Conservation (phyloP, 176 grass and related monocot species). For the Zoysia japonica region DNA sequence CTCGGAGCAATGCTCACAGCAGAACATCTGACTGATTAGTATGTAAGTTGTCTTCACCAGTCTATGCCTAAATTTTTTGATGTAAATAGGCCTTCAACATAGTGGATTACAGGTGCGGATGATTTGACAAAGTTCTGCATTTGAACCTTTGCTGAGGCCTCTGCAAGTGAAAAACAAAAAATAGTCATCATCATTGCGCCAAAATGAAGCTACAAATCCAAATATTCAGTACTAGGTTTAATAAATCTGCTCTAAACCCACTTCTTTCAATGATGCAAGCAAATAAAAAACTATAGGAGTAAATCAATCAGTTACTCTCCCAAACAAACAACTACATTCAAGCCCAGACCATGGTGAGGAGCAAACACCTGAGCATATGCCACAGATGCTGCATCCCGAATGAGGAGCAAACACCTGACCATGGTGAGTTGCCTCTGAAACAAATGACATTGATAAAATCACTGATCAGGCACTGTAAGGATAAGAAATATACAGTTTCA, state of each 20-base stretch:
- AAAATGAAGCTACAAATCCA: conserved; percentile 1
- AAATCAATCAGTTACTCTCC: neutral
- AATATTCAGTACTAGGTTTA: neutral
- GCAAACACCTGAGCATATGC: conserved; percentile 88
- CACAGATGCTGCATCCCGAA: conserved; percentile 67
- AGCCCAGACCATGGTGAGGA: conserved; percentile 68
- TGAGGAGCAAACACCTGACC: no score
- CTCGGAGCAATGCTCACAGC: conserved; percentile 10
- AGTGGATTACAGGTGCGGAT: conserved; percentile 68
- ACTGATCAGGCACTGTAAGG: neutral
- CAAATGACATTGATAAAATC: neutral
- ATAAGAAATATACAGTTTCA: neutral
- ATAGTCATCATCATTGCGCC: neutral
- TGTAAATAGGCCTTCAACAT: conserved; percentile 72
- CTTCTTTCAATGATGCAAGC: conserved; percentile 4
- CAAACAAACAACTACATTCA: neutral
- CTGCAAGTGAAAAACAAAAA: conserved; percentile 45
- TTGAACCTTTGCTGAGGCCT: conserved; percentile 64
- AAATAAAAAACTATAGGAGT: neutral
- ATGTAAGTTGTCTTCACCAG: conserved; percentile 58
- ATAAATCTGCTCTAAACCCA: neutral
- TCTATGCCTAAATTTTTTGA: conserved; percentile 72
- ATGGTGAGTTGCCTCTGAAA: conserved; percentile 86
- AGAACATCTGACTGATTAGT: conserved; percentile 24
- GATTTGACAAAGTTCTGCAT: conserved; percentile 76